Evolutionary conservation across 1,284 basidiomycete genomes (phyloP).

Genomic region (Moniliella sp.): DNA sequence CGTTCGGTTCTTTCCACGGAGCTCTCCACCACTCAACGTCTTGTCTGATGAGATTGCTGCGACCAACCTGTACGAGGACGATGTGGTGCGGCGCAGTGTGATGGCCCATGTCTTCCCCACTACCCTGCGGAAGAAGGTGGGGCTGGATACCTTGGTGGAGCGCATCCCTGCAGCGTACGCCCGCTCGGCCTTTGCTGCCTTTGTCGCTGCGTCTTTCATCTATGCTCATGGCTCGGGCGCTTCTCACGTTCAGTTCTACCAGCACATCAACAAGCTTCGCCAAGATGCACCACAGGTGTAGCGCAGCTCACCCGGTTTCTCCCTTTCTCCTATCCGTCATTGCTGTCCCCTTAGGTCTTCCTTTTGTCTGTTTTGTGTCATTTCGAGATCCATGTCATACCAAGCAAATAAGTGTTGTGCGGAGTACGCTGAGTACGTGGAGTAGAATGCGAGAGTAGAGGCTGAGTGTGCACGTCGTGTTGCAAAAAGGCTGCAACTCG

Average conservation of each 20-base stretch:
- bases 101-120: conserved; percentile 64
- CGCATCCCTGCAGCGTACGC: conserved; percentile 54
- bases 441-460: too few species aligned
- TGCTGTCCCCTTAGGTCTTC: too few species aligned
- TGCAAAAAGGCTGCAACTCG: too few species aligned
- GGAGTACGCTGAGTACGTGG: too few species aligned
- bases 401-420: too few species aligned
- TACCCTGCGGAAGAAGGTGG: conserved; percentile 64
- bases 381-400: too few species aligned
- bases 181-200: conserved; percentile 35
- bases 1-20: conserved; percentile 83
- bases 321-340: too few species aligned
- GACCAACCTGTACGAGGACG: conserved; percentile 64
- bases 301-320: too few species aligned
- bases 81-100: conserved; percentile 56
- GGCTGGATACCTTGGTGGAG: conserved; percentile 55
- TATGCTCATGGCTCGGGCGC: conserved; percentile 78
- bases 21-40: conserved; percentile 58
- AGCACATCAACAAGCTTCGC: conserved; percentile 46
- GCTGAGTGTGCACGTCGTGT: too few species aligned
- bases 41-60: conserved; percentile 50
- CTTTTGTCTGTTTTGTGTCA: too few species aligned
- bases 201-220: conserved; percentile 56
- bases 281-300: too few species aligned
- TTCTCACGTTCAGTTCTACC: conserved; percentile 87